Percentiles rank a stretch among this genome's conserved stretches.
Evolutionary conservation across 208 protist species (phyloP).

Genomic region (Trypanosoma theileri): DNA sequence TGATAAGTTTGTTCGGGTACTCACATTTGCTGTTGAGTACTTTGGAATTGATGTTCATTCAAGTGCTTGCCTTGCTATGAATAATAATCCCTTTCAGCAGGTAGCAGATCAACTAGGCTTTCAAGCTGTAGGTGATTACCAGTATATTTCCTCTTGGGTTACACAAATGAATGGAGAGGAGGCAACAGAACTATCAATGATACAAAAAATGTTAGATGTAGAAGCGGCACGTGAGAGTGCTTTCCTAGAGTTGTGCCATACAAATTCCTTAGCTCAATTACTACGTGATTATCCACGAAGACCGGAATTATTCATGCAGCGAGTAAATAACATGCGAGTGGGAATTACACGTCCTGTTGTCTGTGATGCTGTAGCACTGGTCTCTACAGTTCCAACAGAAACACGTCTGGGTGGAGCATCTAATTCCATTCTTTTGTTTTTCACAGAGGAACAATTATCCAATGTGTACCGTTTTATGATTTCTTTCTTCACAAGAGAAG

Average conservation of each 20-base stretch:
- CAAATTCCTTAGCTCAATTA: conserved; percentile 38
- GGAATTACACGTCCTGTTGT: conserved; percentile 58
- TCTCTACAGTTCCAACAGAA: conserved; percentile 23
- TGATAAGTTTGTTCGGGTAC: conserved; percentile 7
- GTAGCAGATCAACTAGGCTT: conserved; percentile 12
- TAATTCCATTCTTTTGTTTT: conserved; percentile 18
- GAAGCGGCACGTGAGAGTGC: conserved; percentile 25
- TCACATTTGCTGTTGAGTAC: conserved; percentile 31
- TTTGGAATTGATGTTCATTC: conserved; percentile 26
- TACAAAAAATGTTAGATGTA: conserved; percentile 9
- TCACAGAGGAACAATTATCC: conserved; percentile 22
- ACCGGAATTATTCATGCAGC: conserved; percentile 38
- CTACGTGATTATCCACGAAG: conserved; percentile 43
- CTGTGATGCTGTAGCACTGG: conserved; percentile 41
- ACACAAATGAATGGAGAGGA: background rate
- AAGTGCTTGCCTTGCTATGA: conserved; percentile 27
- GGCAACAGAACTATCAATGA: background rate
- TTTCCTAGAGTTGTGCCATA: conserved; percentile 47
- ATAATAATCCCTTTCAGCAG: conserved; percentile 4
- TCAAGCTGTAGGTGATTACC: conserved; percentile 15
- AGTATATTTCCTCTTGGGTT: conserved; percentile 9
- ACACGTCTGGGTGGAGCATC: conserved; percentile 22
- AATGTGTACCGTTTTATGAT: conserved; percentile 29
- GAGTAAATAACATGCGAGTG: conserved; percentile 14
- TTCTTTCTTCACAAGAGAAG: conserved; percentile 40